Base-by-base conservation (phyloP, 2,329 filamentous ascomycete genomes). In the Spiromastix sp. region DNA sequence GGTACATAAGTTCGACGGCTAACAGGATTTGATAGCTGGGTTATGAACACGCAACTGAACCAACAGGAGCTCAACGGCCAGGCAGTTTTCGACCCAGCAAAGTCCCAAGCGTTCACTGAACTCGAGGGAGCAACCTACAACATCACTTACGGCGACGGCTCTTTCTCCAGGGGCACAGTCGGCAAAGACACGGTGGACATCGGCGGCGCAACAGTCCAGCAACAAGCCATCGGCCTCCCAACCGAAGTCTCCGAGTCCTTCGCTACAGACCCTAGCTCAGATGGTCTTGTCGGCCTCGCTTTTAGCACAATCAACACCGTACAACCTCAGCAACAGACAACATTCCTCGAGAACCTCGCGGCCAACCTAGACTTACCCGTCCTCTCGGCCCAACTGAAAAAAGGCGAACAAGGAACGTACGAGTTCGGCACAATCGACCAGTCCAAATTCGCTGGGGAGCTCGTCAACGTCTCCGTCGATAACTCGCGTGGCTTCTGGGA, bases 341-440 rank as follows among this genome's bases (percentile, higher is more conserved):
- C 80, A 8, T 85, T 84, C 56, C 83, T 85, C 52, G 78, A 82
- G 49, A 85, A 81, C 52, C 63, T 81, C 45, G 71, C 72, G 55
- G 43, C 56, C n/a, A 56, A 63, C 12, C 71, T 85, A 16, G 68
- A 72, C 17, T 59, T 72, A 55, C 79, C 80, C 0, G 60, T 87
- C 26, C 81, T 87, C 59, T 83, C 81, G 0, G 80, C 78, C 16
- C 71, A 80, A 41, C 66, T 89, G 29, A 72, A 74, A 49, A 68
- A 72, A 44, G 65, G 69, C 39, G 64, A 66, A 11, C 61, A 66
- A 2, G 81, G 81, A 30, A 68, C 71, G 19, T 87, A 85, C 60
- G 77, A 85, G 51, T 87, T 87, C 48, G 83, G 83, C 41, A 68
- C 58, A 46, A 77, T 87, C 48, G 79, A 87, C 52, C 51, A 49